phyloP scores from a whole-genome alignment of 306 rosid genomes.

The Pyrus communis region DNA sequence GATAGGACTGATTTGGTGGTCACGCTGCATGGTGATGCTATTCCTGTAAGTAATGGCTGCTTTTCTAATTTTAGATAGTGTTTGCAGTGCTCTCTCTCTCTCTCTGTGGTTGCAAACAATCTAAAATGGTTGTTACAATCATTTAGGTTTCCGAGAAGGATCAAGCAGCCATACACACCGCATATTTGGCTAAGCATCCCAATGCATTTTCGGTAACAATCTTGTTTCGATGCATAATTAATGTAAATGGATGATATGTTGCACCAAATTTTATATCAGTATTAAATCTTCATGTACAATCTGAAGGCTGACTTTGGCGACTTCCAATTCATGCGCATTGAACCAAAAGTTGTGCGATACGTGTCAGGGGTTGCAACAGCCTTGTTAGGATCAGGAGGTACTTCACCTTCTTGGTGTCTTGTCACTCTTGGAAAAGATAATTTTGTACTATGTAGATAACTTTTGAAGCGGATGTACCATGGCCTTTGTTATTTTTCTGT shows the following conservation, averaged over 20 bases:
- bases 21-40: slow-evolving; percentile 80
- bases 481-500: neutral
- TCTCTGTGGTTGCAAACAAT: neutral
- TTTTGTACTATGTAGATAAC: neutral
- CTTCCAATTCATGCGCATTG: slow-evolving; percentile 75
- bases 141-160: slow-evolving; percentile 71
- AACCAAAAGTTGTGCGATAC: slow-evolving; percentile 64
- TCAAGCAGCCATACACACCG: slow-evolving; percentile 51
- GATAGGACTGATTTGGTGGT: slow-evolving; percentile 87
- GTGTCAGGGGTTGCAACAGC: slow-evolving; percentile 96
- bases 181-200: slow-evolving; percentile 82
- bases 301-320: slow-evolving; percentile 99
- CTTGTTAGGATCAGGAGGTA: slow-evolving; percentile 92
- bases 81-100: slow-evolving; percentile 1
- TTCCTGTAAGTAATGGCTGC: slow-evolving; percentile 49
- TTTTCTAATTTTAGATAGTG: neutral
- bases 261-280: neutral
- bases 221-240: slow-evolving; percentile 16
- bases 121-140: slow-evolving; percentile 9
- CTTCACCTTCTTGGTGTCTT: neutral
- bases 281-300: slow-evolving; percentile 11
- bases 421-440: neutral
- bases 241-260: neutral
- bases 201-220: slow-evolving; percentile 86
- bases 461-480: neutral